Evolutionary conservation across 2,329 filamentous ascomycete species (phyloP), one percentile per base, ranked within the genome.

Genomic region (Chaetomiaceae sp.): DNA sequence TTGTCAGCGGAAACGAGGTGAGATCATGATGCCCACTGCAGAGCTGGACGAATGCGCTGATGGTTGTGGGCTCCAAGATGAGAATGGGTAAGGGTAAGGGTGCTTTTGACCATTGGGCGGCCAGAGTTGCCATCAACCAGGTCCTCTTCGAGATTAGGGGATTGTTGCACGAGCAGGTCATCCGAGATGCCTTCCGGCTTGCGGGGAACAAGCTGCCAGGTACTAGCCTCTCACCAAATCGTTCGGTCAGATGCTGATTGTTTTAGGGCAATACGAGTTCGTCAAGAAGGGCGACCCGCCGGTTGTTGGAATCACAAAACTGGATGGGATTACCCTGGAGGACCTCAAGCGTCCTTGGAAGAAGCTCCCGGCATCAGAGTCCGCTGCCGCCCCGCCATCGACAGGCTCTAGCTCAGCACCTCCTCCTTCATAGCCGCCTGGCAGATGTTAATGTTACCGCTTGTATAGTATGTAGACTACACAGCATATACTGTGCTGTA

Each of bases 81-180:
- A 87, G 94, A 81, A 99, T 99, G 95, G 94, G 94, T 70, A 99
- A 97, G 74, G 94, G 94, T 73, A 99, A 99, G 71, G 94, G 94
- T 63, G 88, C 86, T 58, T 97, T 99, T 67, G 94, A 99, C 69
- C 89, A 95, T 67, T 99, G 94, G 94, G 90, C 92, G 4, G 83
- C 87, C 20, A 84, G 92, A 71, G 85, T 97, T 61, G 84, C 90
- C 8, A 89, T 97, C 47, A 96, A 88, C 72, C 89, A 94, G 69
- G 83, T 99, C 44, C 76, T 96, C 18, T 95, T 99, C 62, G 94
- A 99, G 73, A 74, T 99, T 61, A 90, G 90, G 71, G 94, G 94
- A 41, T 82, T 90, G 63, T 67, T 97, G 59, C 94, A 99, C 80
- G 94, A 99, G 76, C 89, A 96, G 74, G 84, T 99, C 60, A 91